Evolutionary conservation across 2,329 filamentous ascomycete genomes (phyloP).

Genomic region (Aspergillus awamori): DNA sequence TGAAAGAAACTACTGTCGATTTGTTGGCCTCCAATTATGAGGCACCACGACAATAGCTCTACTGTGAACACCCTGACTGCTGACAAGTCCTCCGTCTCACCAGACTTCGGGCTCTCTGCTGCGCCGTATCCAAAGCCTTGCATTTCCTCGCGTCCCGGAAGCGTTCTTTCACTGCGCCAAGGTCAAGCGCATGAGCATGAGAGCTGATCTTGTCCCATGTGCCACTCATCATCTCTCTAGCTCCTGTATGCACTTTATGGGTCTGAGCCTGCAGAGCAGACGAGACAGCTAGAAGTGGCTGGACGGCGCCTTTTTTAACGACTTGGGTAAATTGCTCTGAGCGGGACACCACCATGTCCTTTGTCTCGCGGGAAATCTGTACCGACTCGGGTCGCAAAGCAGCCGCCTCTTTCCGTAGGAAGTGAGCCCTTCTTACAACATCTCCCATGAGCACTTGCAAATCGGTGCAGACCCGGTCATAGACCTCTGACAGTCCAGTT

Average conservation of each 20-base stretch:
- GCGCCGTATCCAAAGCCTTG: constrained; percentile 37
- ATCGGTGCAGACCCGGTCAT: constrained; percentile 42
- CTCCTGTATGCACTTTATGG: constrained; percentile 32
- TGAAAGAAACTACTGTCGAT: not conserved
- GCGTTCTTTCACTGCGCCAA: constrained; percentile 30
- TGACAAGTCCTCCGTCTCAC: constrained; percentile 27
- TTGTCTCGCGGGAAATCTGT: constrained; percentile 25
- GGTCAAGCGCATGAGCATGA: constrained; percentile 27
- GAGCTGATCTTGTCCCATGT: constrained; percentile 33
- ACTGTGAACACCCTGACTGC: constrained; percentile 11
- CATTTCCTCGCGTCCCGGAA: constrained; percentile 33
- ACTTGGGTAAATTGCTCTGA: constrained; percentile 41
- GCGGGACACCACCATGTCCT: constrained; percentile 31
- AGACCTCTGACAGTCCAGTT: constrained; percentile 41
- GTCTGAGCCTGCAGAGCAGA: constrained; percentile 35
- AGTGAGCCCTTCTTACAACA: constrained; percentile 40
- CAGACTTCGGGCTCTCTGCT: constrained; percentile 37
- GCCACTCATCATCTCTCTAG: constrained; percentile 30
- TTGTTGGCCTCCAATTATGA: not conserved
- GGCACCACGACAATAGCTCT: constrained; percentile 5
- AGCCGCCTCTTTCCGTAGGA: constrained; percentile 35
- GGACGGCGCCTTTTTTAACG: constrained; percentile 34
- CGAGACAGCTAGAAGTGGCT: constrained; percentile 37
- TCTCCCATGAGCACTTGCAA: constrained; percentile 43
- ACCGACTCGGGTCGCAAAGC: constrained; percentile 29